phyloP scores from a whole-genome alignment of 192 early-diverging fungal species.

The Chytriomyces sp. region DNA sequence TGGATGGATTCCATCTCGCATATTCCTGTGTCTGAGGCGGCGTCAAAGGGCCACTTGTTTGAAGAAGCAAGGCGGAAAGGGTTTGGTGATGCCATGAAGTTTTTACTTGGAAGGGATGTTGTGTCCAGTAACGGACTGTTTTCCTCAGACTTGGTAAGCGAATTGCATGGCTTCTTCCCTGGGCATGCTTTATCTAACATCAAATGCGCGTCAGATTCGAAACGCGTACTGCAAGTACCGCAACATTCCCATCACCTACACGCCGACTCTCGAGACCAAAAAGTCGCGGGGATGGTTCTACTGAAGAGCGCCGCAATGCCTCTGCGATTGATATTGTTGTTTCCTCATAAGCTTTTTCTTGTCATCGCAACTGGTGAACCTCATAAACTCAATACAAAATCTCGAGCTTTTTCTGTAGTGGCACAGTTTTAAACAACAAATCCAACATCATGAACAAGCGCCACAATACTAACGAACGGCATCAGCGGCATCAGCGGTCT shows the following conservation, averaged over 20 bases:
- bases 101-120: conserved; percentile 17
- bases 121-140: conserved; percentile 13
- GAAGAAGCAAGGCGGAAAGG: conserved; percentile 10
- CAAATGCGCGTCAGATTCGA: not conserved
- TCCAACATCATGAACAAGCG: too few relatives aligned
- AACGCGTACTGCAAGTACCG: not conserved
- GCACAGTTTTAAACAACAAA: too few relatives aligned
- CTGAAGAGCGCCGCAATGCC: too few relatives aligned
- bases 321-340: too few relatives aligned
- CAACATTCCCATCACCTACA: not conserved
- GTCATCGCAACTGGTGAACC: too few relatives aligned
- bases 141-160: conserved; percentile 19
- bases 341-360: too few relatives aligned
- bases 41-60: not conserved
- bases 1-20: not conserved
- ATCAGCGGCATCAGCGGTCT: too few relatives aligned
- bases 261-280: not conserved
- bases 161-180: not conserved
- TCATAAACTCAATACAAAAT: too few relatives aligned
- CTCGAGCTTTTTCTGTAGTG: too few relatives aligned
- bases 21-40: not conserved
- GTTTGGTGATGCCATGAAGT: conserved; percentile 2
- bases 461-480: too few relatives aligned
- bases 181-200: not conserved
- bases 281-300: too few relatives aligned